Conservation (phyloP, 2,329 filamentous ascomycete genomes). For the Clarireedia monteithiana region DNA sequence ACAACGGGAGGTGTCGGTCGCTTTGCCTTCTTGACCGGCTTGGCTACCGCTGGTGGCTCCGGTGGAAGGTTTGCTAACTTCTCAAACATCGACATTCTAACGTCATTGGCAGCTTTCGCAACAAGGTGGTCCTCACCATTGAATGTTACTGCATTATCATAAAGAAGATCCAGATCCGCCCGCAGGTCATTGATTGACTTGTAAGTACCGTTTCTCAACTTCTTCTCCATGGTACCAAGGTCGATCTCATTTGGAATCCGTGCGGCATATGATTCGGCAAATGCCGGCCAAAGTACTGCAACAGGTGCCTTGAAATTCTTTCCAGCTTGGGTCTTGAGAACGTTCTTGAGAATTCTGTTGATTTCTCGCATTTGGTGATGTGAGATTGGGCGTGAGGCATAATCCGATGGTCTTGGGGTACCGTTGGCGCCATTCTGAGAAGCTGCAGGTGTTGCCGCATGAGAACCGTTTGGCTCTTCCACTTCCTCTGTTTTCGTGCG, state of each 20-base stretch:
- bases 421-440: conserved; percentile 18
- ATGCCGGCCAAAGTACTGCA: conserved; percentile 61
- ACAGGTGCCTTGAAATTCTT: conserved; percentile 71
- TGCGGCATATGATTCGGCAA: conserved; percentile 66
- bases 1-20: conserved; percentile 41
- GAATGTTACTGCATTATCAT: conserved; percentile 72
- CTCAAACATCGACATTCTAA: conserved; percentile 52
- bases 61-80: conserved; percentile 40
- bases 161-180: conserved; percentile 67
- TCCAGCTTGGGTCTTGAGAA: conserved; percentile 83
- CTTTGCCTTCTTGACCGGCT: conserved; percentile 55
- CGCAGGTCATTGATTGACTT: conserved; percentile 62
- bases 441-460: conserved; percentile 17
- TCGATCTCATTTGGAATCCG: conserved; percentile 75
- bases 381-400: conserved; percentile 37
- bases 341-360: conserved; percentile 57
- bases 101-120: conserved; percentile 46
- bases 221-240: conserved; percentile 72
- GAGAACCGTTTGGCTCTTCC: conserved; percentile 10
- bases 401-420: conserved; percentile 8
- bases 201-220: conserved; percentile 63
- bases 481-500: conserved; percentile 63
- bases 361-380: conserved; percentile 53
- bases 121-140: conserved; percentile 75
- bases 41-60: conserved; percentile 33